Evolutionary conservation across 2,329 filamentous ascomycete species (phyloP).

Genomic region (Pseudocercospora ulei): DNA sequence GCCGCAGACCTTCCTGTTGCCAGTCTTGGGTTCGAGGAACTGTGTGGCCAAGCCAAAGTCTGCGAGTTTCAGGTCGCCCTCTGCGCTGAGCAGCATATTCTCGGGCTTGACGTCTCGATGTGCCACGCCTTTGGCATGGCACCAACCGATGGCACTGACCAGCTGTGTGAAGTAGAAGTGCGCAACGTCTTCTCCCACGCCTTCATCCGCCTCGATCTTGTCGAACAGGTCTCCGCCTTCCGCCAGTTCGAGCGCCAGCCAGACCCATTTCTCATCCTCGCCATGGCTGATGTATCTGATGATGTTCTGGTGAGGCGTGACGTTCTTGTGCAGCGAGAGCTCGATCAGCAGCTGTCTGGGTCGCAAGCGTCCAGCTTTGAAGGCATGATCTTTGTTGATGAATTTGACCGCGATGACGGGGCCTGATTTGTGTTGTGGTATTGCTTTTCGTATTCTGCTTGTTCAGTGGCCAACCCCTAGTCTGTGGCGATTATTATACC

Average conservation of each 20-base stretch:
- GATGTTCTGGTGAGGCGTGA: slow-evolving; percentile 75
- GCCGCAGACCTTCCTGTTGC: slow-evolving; percentile 66
- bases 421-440: slow-evolving; percentile 55
- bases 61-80: slow-evolving; percentile 83
- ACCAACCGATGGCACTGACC: slow-evolving; percentile 79
- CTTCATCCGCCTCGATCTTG: slow-evolving; percentile 97
- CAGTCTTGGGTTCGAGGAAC: slow-evolving; percentile 69
- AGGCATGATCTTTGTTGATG: slow-evolving; percentile 93
- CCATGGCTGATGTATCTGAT: slow-evolving; percentile 86
- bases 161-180: slow-evolving; percentile 95
- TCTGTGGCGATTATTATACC: slow-evolving; percentile 27
- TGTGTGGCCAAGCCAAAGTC: slow-evolving; percentile 94
- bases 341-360: slow-evolving; percentile 87
- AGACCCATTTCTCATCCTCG: slow-evolving; percentile 78
- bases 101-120: slow-evolving; percentile 71
- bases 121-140: slow-evolving; percentile 90
- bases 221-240: slow-evolving; percentile 95
- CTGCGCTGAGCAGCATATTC: slow-evolving; percentile 79
- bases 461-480: not conserved
- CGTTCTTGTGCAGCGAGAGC: slow-evolving; percentile 76
- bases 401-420: slow-evolving; percentile 96
- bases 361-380: slow-evolving; percentile 77
- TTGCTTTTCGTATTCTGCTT: slow-evolving; percentile 80
- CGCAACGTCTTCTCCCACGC: slow-evolving; percentile 86
- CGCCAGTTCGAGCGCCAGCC: slow-evolving; percentile 97